Evolutionary conservation across 2,329 filamentous ascomycete genomes (phyloP).

Genomic region (Chrysoporthe cubensis): DNA sequence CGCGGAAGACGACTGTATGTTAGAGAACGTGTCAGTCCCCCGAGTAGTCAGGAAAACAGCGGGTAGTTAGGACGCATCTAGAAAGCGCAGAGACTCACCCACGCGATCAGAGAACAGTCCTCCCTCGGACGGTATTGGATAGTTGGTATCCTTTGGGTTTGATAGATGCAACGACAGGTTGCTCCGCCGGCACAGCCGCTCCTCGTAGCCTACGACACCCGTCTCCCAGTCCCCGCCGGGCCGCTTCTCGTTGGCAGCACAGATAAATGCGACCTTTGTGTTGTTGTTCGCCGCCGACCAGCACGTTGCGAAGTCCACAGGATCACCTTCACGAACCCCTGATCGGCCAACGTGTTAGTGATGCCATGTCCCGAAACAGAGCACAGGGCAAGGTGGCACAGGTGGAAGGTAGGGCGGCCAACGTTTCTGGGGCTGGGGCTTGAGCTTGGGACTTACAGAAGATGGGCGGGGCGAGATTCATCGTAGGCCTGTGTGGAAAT

Average conservation of each 20-base stretch:
- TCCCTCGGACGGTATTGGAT: conserved; percentile 72
- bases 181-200: conserved; percentile 74
- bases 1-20: conserved; percentile 67
- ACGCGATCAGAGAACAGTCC: conserved; percentile 73
- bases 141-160: conserved; percentile 64
- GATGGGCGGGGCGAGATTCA: conserved; percentile 46
- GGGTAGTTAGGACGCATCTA: neutral
- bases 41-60: neutral
- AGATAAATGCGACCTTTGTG: conserved; percentile 65
- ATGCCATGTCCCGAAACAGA: conserved; percentile 30
- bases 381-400: conserved; percentile 9
- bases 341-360: conserved; percentile 17
- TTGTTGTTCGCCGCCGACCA: conserved; percentile 51
- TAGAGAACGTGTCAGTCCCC: neutral
- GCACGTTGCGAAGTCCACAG: conserved; percentile 62
- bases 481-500: conserved; percentile 38
- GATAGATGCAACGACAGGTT: conserved; percentile 72
- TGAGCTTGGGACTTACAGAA: conserved; percentile 44
- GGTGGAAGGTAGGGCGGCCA: conserved; percentile 7
- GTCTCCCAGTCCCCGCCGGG: conserved; percentile 80
- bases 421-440: neutral
- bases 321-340: conserved; percentile 60
- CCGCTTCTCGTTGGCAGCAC: conserved; percentile 75
- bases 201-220: conserved; percentile 66
- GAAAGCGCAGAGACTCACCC: conserved; percentile 46